Base-by-base conservation (phyloP, 345 rosid genomes). In the Crucihimalaya himalaica region DNA sequence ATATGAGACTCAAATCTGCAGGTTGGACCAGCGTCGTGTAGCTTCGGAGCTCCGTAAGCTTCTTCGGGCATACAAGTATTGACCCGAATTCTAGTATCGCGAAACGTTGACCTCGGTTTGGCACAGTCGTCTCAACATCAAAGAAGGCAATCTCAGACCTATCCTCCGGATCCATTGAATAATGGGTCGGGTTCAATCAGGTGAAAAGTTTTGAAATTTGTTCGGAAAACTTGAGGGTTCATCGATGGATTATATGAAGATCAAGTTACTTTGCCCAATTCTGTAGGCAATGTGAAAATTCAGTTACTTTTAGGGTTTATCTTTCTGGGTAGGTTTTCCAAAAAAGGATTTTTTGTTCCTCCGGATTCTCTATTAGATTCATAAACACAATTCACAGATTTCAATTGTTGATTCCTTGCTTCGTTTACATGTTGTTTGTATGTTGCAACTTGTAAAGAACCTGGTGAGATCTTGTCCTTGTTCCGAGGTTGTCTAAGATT, bases 21-120 rank as follows among this genome's bases (percentile, higher is more conserved):
- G 98, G 97, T 47, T 84, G 84, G 81, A 94, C 86, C 9, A 94
- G 83, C 40, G 96, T 82, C 56, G 97, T 82, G 85, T 88, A 94
- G 86, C 74, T 81, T n/a, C 71, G 8, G 54, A 88, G 85, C 88
- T 87, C 97, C 56, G 39, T 83, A 0, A 94, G 90, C 81, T 77
- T 91, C 77, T 75, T 82, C 2, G 98, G 87, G 76, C 98, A 92
- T 1, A 94, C 92, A 45, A 91, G 83, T 47, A 94, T 94, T 46
- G 97, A 81, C 45, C 98, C 98, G 67, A 94, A 94, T 79, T 94
- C 98, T 1, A 89, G 86, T 25, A 94, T 78, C 19, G 86, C 86
- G 55, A 57, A 81, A 15, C 84, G 73, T 80, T 91, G 95, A 12
- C 97, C 89, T 9, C 87, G 82, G 39, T 56, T 69, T 0, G 97